A percentile compares a stretch with the other conserved stretches of the same genome.
These are phyloP conservation scores for Mrakia blollopis DNA, from an alignment of 768 basidiomycete species.

Conservation along the genomic window DNA sequence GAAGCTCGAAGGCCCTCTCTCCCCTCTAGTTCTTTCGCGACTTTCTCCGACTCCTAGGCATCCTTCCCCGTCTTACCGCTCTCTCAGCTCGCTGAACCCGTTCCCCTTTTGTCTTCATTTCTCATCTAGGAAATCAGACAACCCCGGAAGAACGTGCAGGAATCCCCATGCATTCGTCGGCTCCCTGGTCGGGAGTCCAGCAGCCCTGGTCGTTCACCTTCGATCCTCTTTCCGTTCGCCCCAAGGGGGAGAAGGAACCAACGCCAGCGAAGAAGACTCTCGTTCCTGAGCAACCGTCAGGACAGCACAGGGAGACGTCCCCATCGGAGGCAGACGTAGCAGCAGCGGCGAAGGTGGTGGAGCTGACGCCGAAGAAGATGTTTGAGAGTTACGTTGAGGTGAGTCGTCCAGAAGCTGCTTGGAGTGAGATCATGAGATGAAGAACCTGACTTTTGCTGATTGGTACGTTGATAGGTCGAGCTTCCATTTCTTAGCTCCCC, in stretches of 20 bases:
- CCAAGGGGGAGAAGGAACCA: not conserved
- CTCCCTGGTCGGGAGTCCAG: constrained; percentile 18
- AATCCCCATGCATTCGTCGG: constrained; percentile 23
- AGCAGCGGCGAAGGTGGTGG: not conserved
- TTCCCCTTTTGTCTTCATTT: not conserved
- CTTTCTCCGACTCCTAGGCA: not conserved
- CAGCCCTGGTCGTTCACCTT: constrained; percentile 28
- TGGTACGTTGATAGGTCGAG: not conserved
- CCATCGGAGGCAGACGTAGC: not conserved
- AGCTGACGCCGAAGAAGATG: constrained; percentile 11
- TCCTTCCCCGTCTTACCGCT: not conserved
- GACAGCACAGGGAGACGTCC: not conserved
- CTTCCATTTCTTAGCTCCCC: constrained; percentile 19
- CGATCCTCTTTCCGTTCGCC: constrained; percentile 2
- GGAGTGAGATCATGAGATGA: no score
- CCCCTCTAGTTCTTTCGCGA: not conserved
- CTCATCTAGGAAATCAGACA: constrained; percentile 6
- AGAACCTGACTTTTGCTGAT: not conserved
- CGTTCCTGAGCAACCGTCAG: not conserved
- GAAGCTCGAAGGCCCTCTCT: not conserved
- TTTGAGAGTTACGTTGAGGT: constrained; percentile 28
- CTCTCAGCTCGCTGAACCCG: not conserved
- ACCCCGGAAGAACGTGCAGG: not conserved
- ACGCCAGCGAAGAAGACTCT: not conserved
- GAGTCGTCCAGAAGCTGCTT: not conserved